These are phyloP conservation scores for Eremothecium cymbalariae DNA, from an alignment of 1,139 yeast genomes.

Conservation along the genomic window DNA sequence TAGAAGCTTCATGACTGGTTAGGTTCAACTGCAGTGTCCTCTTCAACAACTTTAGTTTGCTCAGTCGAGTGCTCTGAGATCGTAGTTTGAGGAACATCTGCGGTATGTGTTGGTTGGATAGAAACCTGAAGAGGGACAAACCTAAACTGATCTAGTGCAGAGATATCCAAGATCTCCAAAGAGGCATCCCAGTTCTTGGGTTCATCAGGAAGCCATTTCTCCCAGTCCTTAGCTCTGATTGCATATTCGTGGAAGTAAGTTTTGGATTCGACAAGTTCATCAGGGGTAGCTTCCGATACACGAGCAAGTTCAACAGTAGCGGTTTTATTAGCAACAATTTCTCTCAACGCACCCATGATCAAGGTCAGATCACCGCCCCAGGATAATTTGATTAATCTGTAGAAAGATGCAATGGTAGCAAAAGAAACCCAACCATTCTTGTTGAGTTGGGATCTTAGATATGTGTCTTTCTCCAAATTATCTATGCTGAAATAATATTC, in stretches of 20 bases:
- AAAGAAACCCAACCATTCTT: constrained; percentile 31
- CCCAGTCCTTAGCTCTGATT: constrained; percentile 27
- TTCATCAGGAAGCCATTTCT: constrained; percentile 19
- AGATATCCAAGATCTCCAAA: constrained; percentile 14
- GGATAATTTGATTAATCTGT: constrained; percentile 30
- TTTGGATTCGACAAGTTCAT: constrained; percentile 7
- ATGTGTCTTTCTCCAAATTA: constrained; percentile 44
- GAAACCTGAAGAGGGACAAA: constrained; percentile 15
- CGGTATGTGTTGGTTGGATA: constrained; percentile 3
- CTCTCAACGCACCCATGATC: constrained; percentile 31
- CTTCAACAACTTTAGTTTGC: too few species aligned
- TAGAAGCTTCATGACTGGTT: too few species aligned
- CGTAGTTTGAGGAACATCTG: too few species aligned
- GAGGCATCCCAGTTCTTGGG: constrained; percentile 21
- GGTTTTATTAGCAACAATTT: constrained; percentile 26
- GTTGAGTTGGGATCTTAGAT: constrained; percentile 25
- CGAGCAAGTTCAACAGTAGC: constrained; percentile 28
- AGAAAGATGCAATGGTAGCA: constrained; percentile 27
- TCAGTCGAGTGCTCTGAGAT: too few species aligned
- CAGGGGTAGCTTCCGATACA: background rate
- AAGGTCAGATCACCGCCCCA: constrained; percentile 29
- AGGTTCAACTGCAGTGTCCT: too few species aligned
- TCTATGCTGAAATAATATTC: constrained; percentile 87
- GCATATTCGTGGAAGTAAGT: constrained; percentile 20
- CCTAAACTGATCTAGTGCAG: constrained; percentile 21